Evolutionary conservation across 2,329 filamentous ascomycete species (phyloP), one percentile per base, ranked within the genome.

Genomic region (Rugonectria rugulosa): DNA sequence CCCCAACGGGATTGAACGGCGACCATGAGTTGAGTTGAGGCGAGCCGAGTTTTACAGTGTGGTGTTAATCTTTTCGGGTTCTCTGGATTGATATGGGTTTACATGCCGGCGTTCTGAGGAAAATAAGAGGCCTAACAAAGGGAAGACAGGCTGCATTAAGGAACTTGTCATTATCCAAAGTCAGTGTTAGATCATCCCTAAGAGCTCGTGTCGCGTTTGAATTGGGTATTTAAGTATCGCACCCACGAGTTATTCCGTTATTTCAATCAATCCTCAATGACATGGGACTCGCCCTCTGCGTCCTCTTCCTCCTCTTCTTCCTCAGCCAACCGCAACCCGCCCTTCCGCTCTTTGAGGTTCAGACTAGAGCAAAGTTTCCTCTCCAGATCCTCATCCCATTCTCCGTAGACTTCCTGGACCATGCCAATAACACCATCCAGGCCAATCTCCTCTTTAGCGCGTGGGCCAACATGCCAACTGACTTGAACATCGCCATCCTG

Each of bases 371-470:
- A 75, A 42, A 92, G 72, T 67, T 84, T 85, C 68, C 76, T 81
- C 59, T 88, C 81, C 46, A 88, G 68, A 61, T 87, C 83, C 3
- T 81, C 77, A 2, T 76, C 75, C 38, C 77, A 76, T 7, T 78
- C 77, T 1, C 80, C 84, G 70, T 86, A 89, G 1, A 88, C 79
- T 49, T 81, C 73, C 69, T 85, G 75, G 4, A 92, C 85, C 60
- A 97, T 74, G 1, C 86, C 87, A 15, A 87, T 85, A 11, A 95
- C 89, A 1, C 90, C 91, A 44, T 86, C 82, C n/a, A 87, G 80
- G 0, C 90, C 91, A 29, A 98, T 84, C 73, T 98, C 95, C 7
- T 93, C 81, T 73, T 90, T 95, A 6, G 90, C 94, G 19, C 95
- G 83, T 6, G 92, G 89, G 0, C 95, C 95, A 12, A 97, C 84